Percentiles rank a stretch among this genome's conserved stretches.
These are phyloP conservation scores for Kitagawia praeruptora DNA, from an alignment of 129 eudicot genomes.

Conservation along the genomic window DNA sequence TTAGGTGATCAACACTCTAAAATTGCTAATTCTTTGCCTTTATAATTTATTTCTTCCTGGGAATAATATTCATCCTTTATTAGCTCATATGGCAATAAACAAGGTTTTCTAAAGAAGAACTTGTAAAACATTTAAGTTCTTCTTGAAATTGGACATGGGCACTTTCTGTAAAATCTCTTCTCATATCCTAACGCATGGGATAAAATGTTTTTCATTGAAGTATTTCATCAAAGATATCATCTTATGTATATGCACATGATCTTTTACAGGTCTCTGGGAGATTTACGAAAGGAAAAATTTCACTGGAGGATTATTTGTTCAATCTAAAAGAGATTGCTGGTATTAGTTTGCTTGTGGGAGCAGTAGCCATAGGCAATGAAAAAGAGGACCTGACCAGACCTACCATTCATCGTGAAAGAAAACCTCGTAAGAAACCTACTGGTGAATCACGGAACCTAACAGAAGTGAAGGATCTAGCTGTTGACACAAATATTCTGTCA, in stretches of 20 bases:
- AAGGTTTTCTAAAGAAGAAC: too few relatives aligned
- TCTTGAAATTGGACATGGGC: too few relatives aligned
- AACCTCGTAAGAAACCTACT: conserved; percentile 17
- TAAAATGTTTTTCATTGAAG: neutral
- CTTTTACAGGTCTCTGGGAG: conserved; percentile 22
- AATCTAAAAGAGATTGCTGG: conserved; percentile 41
- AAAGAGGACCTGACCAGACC: conserved; percentile 40
- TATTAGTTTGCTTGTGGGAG: conserved; percentile 33
- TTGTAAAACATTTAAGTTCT: too few relatives aligned
- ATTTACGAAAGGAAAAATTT: conserved; percentile 33
- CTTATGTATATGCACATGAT: neutral
- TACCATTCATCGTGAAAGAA: conserved; percentile 9
- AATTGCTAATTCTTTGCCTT: too few relatives aligned
- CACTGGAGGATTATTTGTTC: conserved; percentile 38
- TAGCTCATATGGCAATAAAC: neutral
- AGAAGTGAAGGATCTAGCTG: conserved; percentile 20
- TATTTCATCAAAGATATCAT: neutral
- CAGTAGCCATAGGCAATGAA: conserved; percentile 45
- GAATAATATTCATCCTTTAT: too few relatives aligned
- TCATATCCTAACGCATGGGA: neutral
- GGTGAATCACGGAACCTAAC: conserved; percentile 28
- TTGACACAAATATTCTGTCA: conserved; percentile 9
- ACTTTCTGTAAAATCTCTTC: neutral
- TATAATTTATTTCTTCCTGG: too few relatives aligned
- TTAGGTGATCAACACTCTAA: too few relatives aligned